These are phyloP conservation scores for Saxophila tyrrhenica DNA, from an alignment of 495 filamentous ascomycete genomes.

Conservation along the genomic window DNA sequence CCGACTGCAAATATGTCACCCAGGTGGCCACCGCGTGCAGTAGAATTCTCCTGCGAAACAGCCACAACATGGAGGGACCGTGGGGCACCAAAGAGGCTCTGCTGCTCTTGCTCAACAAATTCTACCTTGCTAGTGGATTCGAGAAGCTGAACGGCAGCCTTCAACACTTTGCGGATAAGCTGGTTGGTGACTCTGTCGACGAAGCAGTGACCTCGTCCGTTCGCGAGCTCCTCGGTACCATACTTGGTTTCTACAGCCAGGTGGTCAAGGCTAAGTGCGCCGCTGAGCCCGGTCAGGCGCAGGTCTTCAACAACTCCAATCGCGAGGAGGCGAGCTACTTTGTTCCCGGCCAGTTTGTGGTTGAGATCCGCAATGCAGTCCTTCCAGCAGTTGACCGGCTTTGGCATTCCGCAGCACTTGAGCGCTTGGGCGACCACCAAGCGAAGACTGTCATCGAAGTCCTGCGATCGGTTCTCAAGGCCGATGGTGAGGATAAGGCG, in stretches of 20 bases:
- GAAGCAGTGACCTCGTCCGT: conserved; percentile 18
- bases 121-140: conserved; percentile 71
- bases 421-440: conserved; percentile 62
- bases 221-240: conserved; percentile 62
- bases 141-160: conserved; percentile 55
- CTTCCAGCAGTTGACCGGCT: conserved; percentile 66
- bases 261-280: conserved; percentile 68
- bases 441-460: conserved; percentile 76
- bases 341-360: conserved; percentile 63
- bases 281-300: conserved; percentile 57
- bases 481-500: conserved; percentile 60
- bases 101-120: conserved; percentile 69
- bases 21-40: not conserved
- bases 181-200: no score
- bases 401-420: conserved; percentile 73
- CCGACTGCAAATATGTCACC: conserved; percentile 39
- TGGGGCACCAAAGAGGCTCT: conserved; percentile 62
- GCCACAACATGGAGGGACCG: conserved; percentile 71
- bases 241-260: conserved; percentile 68
- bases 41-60: conserved; percentile 32
- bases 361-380: conserved; percentile 75
- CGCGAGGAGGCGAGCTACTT: conserved; percentile 55
- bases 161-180: conserved; percentile 5
- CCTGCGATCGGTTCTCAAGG: conserved; percentile 64
- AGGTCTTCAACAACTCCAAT: conserved; percentile 48